Evolutionary conservation across 2,329 filamentous ascomycete genomes (phyloP).

Genomic region (Monilinia polystroma): DNA sequence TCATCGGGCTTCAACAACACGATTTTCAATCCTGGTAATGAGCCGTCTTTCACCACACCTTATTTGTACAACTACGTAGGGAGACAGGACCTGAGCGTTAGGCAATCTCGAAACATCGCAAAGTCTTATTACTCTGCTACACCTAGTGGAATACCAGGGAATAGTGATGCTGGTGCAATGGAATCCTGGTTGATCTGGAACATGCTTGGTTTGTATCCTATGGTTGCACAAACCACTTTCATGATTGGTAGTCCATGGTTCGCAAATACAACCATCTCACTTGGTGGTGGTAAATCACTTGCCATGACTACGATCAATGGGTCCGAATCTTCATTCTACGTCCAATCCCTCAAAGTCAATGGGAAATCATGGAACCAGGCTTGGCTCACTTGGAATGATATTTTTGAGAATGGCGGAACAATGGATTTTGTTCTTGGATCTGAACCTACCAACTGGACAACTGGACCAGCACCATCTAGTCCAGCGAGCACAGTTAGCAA

Average conservation of each 20-base stretch:
- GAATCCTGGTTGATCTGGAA: constrained; percentile 68
- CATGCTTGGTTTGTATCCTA: constrained; percentile 66
- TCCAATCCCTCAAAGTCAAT: constrained; percentile 66
- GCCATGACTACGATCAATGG: constrained; percentile 52
- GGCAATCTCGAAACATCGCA: constrained; percentile 57
- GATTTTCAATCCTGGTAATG: constrained; percentile 56
- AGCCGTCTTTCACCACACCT: constrained; percentile 56
- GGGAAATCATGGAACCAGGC: constrained; percentile 59
- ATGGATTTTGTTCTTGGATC: constrained; percentile 64
- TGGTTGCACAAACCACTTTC: constrained; percentile 68
- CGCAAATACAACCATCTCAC: constrained; percentile 55
- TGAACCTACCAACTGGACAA: constrained; percentile 55
- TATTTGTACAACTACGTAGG: constrained; percentile 69
- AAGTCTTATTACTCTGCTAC: constrained; percentile 58
- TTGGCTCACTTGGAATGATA: constrained; percentile 65
- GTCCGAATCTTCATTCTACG: constrained; percentile 52
- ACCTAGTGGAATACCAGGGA: constrained; percentile 61
- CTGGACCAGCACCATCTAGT: constrained; percentile 59
- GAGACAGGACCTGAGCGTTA: constrained; percentile 60
- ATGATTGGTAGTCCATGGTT: constrained; percentile 65
- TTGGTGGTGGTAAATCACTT: constrained; percentile 55
- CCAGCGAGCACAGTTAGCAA: constrained; percentile 45
- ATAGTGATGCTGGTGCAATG: constrained; percentile 72
- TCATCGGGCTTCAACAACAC: constrained; percentile 20
- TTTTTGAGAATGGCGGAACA: constrained; percentile 62